A percentile compares a stretch with the other conserved stretches of the same genome.
Evolutionary conservation across 208 protist species (phyloP).

Genomic region (Leishmania braziliensis): DNA sequence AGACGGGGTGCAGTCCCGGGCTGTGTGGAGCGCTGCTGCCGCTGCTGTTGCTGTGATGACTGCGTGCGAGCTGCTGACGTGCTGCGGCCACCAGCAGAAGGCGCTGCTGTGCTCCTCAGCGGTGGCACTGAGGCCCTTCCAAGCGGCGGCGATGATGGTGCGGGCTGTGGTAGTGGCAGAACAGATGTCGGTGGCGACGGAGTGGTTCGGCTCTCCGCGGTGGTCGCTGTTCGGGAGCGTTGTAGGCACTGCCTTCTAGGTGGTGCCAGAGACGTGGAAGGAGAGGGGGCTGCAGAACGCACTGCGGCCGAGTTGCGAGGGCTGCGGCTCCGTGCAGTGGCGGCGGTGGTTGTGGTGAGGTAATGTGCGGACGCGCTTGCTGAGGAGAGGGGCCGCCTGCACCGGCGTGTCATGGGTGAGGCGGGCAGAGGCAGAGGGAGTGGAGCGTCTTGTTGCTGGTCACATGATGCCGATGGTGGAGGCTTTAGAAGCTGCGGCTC

Average conservation of each 20-base stretch:
- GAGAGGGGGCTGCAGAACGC: background rate
- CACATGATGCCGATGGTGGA: background rate
- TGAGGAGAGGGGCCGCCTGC: background rate
- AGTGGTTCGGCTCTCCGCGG: background rate
- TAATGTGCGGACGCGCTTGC: constrained; percentile 3
- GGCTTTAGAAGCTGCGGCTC: background rate
- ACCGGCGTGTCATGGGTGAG: constrained; percentile 4
- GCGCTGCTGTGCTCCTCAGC: background rate
- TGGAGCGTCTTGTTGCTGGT: background rate
- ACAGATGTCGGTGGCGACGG: background rate
- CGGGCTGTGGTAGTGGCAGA: background rate
- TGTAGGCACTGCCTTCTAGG: background rate
- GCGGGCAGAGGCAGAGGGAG: constrained; percentile 8
- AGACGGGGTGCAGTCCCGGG: background rate
- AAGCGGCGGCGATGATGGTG: background rate
- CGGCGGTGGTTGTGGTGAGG: constrained; percentile 2
- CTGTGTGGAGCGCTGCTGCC: background rate
- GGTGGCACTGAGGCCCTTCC: background rate
- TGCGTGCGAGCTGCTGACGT: background rate
- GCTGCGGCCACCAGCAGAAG: background rate
- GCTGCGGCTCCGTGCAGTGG: background rate
- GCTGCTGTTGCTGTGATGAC: background rate
- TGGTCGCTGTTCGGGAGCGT: background rate
- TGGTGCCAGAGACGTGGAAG: background rate
- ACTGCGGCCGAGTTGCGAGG: background rate